These are phyloP conservation scores for Areca catechu DNA, from an alignment of 176 grass and related monocot genomes.

Conservation along the genomic window DNA sequence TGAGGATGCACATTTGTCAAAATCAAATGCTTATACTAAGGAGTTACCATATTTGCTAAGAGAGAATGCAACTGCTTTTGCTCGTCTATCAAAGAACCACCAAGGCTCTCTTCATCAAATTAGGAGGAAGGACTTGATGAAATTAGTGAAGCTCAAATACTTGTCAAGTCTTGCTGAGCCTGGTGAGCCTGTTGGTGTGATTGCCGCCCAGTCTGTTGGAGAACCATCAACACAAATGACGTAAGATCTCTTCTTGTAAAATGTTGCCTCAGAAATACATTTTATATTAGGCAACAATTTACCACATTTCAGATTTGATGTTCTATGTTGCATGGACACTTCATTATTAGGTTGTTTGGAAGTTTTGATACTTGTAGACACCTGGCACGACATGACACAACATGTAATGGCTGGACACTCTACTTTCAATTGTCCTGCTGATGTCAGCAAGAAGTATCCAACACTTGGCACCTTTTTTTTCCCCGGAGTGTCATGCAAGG, in stretches of 20 bases:
- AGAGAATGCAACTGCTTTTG: conserved; percentile 9
- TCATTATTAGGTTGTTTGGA: no score
- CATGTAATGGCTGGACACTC: no score
- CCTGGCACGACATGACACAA: no score
- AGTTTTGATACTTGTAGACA: no score
- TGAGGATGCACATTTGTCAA: background rate
- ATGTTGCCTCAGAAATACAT: no score
- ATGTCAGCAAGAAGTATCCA: no score
- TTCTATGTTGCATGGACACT: no score
- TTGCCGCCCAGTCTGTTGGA: conserved; percentile 89
- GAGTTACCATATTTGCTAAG: conserved; percentile 29
- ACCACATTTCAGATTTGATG: no score
- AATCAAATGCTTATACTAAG: conserved; percentile 34
- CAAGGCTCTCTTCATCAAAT: conserved; percentile 24
- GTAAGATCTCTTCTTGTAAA: conserved; percentile 34
- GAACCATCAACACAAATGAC: conserved; percentile 99
- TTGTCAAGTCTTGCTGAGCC: conserved; percentile 58
- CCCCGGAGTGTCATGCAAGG: no score
- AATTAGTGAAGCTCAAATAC: conserved; percentile 63
- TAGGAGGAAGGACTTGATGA: conserved; percentile 28
- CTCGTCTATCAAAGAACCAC: conserved; percentile 7
- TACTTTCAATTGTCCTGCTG: no score
- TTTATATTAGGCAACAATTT: no score
- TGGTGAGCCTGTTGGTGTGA: conserved; percentile 86
- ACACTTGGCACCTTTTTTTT: no score